Percentiles rank a stretch among this genome's conserved stretches.
These are phyloP conservation scores for Mucor circinelloides DNA, from an alignment of 371 early-diverging fungal species.

Conservation along the genomic window DNA sequence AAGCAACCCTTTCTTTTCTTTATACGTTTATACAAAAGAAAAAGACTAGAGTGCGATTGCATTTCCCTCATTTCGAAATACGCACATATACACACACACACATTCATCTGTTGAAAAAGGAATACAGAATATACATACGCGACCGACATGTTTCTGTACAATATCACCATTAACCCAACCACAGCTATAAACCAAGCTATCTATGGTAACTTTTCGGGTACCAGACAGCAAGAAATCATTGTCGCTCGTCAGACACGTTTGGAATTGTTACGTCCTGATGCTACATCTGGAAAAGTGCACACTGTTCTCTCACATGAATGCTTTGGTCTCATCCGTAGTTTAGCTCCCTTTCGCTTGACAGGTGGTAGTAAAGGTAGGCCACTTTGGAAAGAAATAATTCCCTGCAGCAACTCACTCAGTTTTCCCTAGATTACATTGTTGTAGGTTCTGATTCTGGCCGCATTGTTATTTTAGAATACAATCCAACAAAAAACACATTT, in stretches of 20 bases:
- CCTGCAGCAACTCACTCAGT: neutral
- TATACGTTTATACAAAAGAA: neutral
- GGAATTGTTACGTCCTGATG: constrained; percentile 83
- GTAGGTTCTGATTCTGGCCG: constrained; percentile 93
- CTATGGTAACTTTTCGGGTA: constrained; percentile 93
- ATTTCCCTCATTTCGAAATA: neutral
- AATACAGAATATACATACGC: neutral
- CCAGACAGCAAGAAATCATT: constrained; percentile 89
- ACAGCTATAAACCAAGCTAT: constrained; percentile 78
- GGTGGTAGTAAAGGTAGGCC: constrained; percentile 80
- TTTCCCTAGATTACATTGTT: constrained; percentile 79
- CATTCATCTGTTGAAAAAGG: neutral
- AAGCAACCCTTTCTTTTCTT: neutral
- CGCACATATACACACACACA: neutral
- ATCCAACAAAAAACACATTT: constrained; percentile 73
- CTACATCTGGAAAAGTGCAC: constrained; percentile 80
- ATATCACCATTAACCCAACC: constrained; percentile 85
- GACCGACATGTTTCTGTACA: constrained; percentile 84
- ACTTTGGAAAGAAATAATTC: no score
- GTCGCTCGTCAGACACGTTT: constrained; percentile 81
- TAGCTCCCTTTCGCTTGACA: constrained; percentile 75
- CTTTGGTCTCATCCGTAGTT: constrained; percentile 86
- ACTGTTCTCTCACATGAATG: constrained; percentile 76
- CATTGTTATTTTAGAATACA: constrained; percentile 90
- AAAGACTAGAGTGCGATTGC: neutral